Conservation (phyloP, 2,329 filamentous ascomycete species). For the Aspergillus novofumigatus region DNA sequence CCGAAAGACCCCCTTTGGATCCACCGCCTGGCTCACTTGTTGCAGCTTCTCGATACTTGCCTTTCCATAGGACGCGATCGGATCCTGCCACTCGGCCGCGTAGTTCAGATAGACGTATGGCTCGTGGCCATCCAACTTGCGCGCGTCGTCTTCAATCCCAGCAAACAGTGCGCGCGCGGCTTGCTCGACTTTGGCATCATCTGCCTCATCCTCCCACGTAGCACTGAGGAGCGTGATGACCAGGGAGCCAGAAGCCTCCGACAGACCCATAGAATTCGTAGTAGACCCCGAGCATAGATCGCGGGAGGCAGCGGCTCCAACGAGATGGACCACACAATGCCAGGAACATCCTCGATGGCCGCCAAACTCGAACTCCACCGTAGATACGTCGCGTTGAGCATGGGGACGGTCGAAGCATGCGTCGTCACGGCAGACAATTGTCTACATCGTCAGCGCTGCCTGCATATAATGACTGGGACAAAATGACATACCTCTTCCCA, state of each 20-base stretch:
- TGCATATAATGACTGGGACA: too few relatives aligned
- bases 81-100: conserved; percentile 13
- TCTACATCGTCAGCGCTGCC: not conserved
- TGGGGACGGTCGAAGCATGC: not conserved
- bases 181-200: not conserved
- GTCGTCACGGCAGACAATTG: not conserved
- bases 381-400: not conserved
- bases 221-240: not conserved
- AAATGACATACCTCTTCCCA: not conserved
- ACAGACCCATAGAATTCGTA: not conserved
- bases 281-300: not conserved
- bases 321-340: not conserved
- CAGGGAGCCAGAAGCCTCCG: not conserved
- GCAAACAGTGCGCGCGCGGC: not conserved
- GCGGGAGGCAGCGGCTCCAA: not conserved
- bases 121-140: not conserved
- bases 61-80: conserved; percentile 15
- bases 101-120: conserved; percentile 5
- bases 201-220: not conserved
- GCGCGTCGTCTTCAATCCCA: conserved; percentile 1
- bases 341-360: not conserved
- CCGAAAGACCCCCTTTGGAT: conserved; percentile 17
- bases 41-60: conserved; percentile 9
- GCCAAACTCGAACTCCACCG: not conserved
- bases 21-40: conserved; percentile 6